Conservation (phyloP, 1,284 basidiomycete genomes). For the Fomes fomentarius region DNA sequence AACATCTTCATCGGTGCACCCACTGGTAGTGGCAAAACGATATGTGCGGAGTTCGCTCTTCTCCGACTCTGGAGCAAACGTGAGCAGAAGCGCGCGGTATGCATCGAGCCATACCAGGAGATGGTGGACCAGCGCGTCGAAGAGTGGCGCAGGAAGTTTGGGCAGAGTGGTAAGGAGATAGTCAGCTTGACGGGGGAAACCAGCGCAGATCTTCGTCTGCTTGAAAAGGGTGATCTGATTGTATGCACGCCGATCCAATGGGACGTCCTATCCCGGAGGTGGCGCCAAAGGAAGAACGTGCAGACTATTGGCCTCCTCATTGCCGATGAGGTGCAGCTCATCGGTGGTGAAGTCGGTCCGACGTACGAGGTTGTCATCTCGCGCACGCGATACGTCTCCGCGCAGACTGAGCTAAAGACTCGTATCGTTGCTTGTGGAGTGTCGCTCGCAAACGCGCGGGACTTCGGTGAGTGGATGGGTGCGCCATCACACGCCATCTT, state of each 20-base stretch:
- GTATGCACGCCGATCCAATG: constrained; percentile 95
- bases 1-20: constrained; percentile 97
- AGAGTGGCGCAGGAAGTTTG: constrained; percentile 92
- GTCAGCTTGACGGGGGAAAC: constrained; percentile 94
- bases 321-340: constrained; percentile 93
- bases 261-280: constrained; percentile 95
- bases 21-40: constrained; percentile 95
- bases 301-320: constrained; percentile 93
- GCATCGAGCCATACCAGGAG: constrained; percentile 95
- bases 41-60: constrained; percentile 96
- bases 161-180: constrained; percentile 90
- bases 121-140: constrained; percentile 92
- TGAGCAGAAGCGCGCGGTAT: constrained; percentile 87
- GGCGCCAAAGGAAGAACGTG: constrained; percentile 97
- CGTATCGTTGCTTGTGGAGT: constrained; percentile 94
- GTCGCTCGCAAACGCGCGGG: constrained; percentile 94
- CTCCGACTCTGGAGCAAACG: constrained; percentile 89
- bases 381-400: constrained; percentile 92
- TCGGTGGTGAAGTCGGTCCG: constrained; percentile 91
- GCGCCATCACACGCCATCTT: constrained; percentile 92
- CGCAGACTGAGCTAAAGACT: constrained; percentile 91
- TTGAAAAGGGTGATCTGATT: constrained; percentile 92
- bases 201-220: constrained; percentile 87
- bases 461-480: constrained; percentile 98
- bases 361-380: constrained; percentile 97